Percentiles rank a stretch among this genome's conserved stretches.
Evolutionary conservation across 2,329 filamentous ascomycete species (phyloP).

Genomic region (Penicillium aurantiogriseum): DNA sequence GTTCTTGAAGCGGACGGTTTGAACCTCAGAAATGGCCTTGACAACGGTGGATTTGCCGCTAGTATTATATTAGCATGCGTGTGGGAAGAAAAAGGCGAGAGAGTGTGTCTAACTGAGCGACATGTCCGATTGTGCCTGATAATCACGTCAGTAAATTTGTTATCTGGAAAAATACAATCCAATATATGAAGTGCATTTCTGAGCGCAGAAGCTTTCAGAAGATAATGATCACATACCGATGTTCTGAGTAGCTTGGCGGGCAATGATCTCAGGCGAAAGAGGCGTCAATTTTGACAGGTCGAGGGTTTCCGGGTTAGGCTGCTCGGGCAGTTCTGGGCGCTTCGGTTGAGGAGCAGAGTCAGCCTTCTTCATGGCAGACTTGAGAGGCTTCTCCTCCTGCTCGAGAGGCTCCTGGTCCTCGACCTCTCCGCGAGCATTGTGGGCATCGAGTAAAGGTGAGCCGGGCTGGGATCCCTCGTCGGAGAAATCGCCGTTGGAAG

Average conservation of each 20-base stretch:
- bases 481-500: slow-evolving; percentile 56
- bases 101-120: slow-evolving; percentile 64
- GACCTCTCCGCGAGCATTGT: slow-evolving; percentile 65
- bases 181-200: not conserved
- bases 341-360: slow-evolving; percentile 56
- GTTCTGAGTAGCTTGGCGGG: slow-evolving; percentile 96
- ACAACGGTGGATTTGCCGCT: slow-evolving; percentile 94
- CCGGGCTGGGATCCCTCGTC: slow-evolving; percentile 56
- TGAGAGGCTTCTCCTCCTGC: slow-evolving; percentile 63
- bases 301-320: slow-evolving; percentile 88
- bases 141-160: slow-evolving; percentile 1
- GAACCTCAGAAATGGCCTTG: slow-evolving; percentile 97
- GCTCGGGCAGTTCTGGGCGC: slow-evolving; percentile 72
- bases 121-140: slow-evolving; percentile 76
- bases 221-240: slow-evolving; percentile 63
- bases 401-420: slow-evolving; percentile 71
- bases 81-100: not conserved
- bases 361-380: slow-evolving; percentile 83
- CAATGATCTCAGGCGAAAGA: slow-evolving; percentile 93
- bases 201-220: not conserved
- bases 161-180: not conserved
- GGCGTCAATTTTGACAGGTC: slow-evolving; percentile 78
- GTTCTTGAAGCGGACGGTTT: slow-evolving; percentile 99
- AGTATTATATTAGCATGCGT: not conserved
- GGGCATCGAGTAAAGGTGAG: slow-evolving; percentile 51